A percentile compares a stretch with the other conserved stretches of the same genome.
phyloP scores from a whole-genome alignment of 805 yeast genomes.

The Candida endomychidarum region DNA sequence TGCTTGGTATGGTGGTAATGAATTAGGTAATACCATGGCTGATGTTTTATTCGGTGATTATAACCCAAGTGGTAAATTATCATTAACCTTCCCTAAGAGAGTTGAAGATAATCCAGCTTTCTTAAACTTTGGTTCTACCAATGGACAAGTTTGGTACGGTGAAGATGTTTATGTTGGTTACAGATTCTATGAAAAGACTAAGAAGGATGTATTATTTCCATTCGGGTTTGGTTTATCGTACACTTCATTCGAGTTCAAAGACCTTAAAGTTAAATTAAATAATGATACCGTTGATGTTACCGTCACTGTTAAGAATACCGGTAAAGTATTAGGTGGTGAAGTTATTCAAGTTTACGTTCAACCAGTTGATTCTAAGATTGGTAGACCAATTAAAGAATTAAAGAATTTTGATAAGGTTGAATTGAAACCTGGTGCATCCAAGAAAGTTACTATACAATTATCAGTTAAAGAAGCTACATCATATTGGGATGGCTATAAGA shows the following conservation, averaged over 20 bases:
- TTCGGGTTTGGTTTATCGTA: constrained; percentile 67
- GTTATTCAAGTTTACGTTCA: constrained; percentile 55
- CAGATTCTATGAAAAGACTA: constrained; percentile 55
- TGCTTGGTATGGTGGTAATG: constrained; percentile 49
- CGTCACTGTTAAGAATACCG: constrained; percentile 49
- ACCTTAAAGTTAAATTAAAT: constrained; percentile 31
- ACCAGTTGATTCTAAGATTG: constrained; percentile 35
- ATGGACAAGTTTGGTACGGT: constrained; percentile 43
- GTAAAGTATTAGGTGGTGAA: constrained; percentile 50
- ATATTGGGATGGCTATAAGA: constrained; percentile 49
- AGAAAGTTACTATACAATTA: constrained; percentile 35
- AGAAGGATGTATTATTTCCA: constrained; percentile 51
- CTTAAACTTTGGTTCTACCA: constrained; percentile 29
- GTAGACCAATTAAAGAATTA: constrained; percentile 59
- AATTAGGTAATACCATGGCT: constrained; percentile 58
- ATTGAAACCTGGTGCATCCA: constrained; percentile 45
- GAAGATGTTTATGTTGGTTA: constrained; percentile 69
- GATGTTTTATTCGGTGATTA: constrained; percentile 59
- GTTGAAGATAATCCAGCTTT: constrained; percentile 30
- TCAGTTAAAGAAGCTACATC: constrained; percentile 50
- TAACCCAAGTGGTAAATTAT: constrained; percentile 55
- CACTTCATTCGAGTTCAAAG: constrained; percentile 46
- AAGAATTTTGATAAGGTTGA: constrained; percentile 55
- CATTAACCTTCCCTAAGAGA: constrained; percentile 22
- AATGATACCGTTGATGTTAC: constrained; percentile 29